Base-by-base conservation (phyloP, 1,139 yeast genomes). In the Nadsonia starkeyi-henricii region DNA sequence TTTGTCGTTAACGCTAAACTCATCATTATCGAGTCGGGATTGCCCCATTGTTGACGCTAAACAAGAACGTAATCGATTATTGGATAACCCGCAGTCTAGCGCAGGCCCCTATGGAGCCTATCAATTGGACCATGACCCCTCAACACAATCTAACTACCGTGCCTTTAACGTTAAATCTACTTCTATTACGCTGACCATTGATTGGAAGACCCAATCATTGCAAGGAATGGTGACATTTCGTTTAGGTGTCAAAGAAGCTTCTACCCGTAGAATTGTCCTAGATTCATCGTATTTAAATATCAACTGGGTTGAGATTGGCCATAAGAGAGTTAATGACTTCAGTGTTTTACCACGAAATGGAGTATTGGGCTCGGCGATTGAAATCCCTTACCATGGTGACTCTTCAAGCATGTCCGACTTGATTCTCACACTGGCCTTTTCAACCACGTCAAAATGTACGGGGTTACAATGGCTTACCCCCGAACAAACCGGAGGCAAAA, bases 401-500 rank as follows among this genome's bases (percentile, higher is more conserved):
- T 39, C 45, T 1, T n/a, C n/a, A n/a, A n/a, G n/a, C n/a, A n/a
- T n/a, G n/a, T 28, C 45, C 15, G 43, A 55, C 18, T 61, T 63
- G 30, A 50, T 56, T 1, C 62, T 86, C 30, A 57, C 62, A 33
- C 64, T 85, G 43, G 66, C 62, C 17, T 88, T 78, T 57, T 68
- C 73, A 51, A 86, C 96, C 45, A 86, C 95, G 1, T 69, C 70
- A 2, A 63, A 77, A 26, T 83, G 95, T 61, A 85, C 95, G 1
- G 96, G 95, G 1, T 68, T 86, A 54, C 96, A 88, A 65, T 88
- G 93, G 79, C 70, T 88, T 52, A 78, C 75, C 46, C 81, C 83
- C 42, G 79, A 76, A 49, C 85, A 81, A 57, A 85, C 95, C 15
- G 81, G 80, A 48, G 94, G 91, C 30, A 74, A 77, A 55, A 69